Conservation (phyloP, 352 stramenopile genomes). For the Phytophthora citrophthora region DNA sequence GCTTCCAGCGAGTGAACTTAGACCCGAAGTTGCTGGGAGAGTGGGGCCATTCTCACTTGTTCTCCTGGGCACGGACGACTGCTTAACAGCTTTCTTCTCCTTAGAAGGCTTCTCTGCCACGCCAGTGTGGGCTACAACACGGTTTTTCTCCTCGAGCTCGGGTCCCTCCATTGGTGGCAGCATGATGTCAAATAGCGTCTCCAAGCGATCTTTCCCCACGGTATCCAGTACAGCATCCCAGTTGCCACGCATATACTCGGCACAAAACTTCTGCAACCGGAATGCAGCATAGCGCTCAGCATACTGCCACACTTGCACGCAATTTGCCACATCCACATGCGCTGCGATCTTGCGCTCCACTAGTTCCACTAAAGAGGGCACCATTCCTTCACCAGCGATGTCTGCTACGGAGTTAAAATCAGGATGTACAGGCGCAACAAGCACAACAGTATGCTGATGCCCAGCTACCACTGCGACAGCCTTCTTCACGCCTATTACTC, state of each 20-base stretch:
- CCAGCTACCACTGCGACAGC: conserved; percentile 67
- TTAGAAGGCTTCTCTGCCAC: conserved; percentile 6
- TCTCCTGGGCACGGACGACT: conserved; percentile 2
- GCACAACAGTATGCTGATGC: conserved; percentile 77
- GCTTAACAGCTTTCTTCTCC: conserved; percentile 25
- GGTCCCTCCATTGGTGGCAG: conserved; percentile 40
- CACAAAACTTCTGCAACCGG: conserved; percentile 53
- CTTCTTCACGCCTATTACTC: conserved; percentile 77
- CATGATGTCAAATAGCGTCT: conserved; percentile 72
- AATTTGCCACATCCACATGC: conserved; percentile 69
- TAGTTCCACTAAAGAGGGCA: conserved; percentile 43
- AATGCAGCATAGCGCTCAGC: conserved; percentile 57
- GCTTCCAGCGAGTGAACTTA: background rate
- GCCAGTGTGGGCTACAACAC: background rate
- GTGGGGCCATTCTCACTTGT: conserved; percentile 1
- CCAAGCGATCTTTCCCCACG: conserved; percentile 62
- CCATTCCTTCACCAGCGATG: background rate
- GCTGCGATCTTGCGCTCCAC: conserved; percentile 56
- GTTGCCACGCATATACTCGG: conserved; percentile 72
- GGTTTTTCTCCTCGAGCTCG: conserved; percentile 23
- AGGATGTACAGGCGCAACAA: conserved; percentile 58
- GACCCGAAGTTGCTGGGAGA: background rate
- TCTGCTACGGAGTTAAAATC: conserved; percentile 19
- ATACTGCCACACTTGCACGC: conserved; percentile 63
- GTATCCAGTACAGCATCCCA: conserved; percentile 78